Conservation (phyloP, 2,329 filamentous ascomycete species). For the Aspergillus sp. region DNA sequence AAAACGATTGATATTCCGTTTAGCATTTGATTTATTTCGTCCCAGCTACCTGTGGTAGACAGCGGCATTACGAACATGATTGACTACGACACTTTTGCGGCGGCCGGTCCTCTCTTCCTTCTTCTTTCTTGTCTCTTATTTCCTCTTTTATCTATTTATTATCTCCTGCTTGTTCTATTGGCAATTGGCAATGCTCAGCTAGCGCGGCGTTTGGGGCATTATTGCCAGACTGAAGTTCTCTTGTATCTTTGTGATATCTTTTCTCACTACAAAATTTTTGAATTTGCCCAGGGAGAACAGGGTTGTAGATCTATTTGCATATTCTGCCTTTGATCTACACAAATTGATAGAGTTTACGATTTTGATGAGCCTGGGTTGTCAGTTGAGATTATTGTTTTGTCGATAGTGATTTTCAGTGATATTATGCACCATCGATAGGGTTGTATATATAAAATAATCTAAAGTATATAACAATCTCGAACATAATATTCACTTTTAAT, state of each 20-base stretch:
- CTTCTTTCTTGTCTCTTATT: neutral
- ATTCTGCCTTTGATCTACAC: too few species aligned
- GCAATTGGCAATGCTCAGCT: neutral
- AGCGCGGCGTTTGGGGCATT: conserved; percentile 22
- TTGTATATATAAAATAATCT: too few species aligned
- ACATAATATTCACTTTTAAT: too few species aligned
- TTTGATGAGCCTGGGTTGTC: too few species aligned
- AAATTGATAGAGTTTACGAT: too few species aligned
- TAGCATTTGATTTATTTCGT: neutral
- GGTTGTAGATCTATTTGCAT: too few species aligned
- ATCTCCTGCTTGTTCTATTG: neutral
- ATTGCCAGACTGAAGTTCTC: neutral
- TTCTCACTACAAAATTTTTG: too few species aligned
- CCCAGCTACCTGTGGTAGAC: neutral
- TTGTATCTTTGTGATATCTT: neutral
- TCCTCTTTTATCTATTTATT: conserved; percentile 5
- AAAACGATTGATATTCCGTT: neutral
- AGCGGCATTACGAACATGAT: conserved; percentile 7
- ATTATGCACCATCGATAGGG: too few species aligned
- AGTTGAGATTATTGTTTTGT: neutral
- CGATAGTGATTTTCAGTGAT: neutral
- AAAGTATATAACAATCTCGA: too few species aligned
- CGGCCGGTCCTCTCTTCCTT: neutral
- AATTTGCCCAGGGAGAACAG: too few species aligned
- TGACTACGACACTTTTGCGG: conserved; percentile 8